Evolutionary conservation across 225 moss, liverwort and hornwort species (phyloP).

Genomic region (Thuidium tamariscinum): DNA sequence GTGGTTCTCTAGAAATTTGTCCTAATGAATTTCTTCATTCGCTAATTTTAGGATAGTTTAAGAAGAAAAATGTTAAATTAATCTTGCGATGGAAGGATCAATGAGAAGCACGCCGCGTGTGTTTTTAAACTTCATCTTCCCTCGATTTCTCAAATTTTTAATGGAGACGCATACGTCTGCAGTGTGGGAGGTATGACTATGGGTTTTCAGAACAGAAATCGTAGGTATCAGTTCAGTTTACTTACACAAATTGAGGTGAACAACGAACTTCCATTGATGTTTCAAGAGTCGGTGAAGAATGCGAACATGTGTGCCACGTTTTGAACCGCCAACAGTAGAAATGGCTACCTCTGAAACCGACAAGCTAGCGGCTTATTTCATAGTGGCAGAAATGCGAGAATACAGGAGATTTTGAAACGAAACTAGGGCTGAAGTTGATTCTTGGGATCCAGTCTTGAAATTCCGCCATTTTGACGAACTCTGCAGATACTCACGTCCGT

Average conservation of each 20-base stretch:
- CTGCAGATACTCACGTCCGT: slow-evolving; percentile 11
- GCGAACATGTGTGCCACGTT: not conserved
- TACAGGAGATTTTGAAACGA: not conserved
- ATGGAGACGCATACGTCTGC: too few relatives aligned
- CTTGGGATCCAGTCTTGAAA: not conserved
- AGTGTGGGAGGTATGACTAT: too few relatives aligned
- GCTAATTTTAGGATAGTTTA: not conserved
- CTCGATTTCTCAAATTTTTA: not conserved
- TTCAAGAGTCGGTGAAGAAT: not conserved
- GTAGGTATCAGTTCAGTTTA: not conserved
- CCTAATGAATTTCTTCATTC: not conserved
- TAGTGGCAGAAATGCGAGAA: not conserved
- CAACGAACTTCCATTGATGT: not conserved
- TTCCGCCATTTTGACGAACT: not conserved
- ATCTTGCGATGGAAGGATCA: not conserved
- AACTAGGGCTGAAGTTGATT: not conserved
- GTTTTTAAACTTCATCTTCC: not conserved
- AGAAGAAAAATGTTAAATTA: not conserved
- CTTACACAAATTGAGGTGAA: not conserved
- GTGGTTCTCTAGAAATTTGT: not conserved
- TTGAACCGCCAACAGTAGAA: not conserved
- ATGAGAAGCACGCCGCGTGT: not conserved
- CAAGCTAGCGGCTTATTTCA: too few relatives aligned
- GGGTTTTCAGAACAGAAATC: not conserved
- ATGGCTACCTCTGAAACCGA: not conserved